Percentiles rank a stretch among this genome's conserved stretches.
Conservation (phyloP, 371 early-diverging fungal species). For the Lichtheimia hyalospora region DNA sequence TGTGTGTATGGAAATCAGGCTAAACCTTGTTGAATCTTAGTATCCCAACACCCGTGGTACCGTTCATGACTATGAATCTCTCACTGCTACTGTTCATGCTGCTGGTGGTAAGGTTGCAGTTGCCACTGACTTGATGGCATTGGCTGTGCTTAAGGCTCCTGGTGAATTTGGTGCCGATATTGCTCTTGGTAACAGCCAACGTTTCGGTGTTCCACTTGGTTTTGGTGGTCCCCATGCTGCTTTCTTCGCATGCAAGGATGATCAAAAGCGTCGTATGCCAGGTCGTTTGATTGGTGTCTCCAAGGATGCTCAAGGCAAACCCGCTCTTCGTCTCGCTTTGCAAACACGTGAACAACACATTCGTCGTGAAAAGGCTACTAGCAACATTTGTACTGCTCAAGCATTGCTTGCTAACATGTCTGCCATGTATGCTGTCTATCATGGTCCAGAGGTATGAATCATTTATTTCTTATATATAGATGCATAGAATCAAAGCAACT, state of each 20-base stretch:
- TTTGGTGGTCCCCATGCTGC: conserved; percentile 99
- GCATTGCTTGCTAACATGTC: conserved; percentile 92
- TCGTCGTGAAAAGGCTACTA: conserved; percentile 96
- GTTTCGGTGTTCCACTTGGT: conserved; percentile 97
- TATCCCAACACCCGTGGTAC: conserved; percentile 92
- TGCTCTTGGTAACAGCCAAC: conserved; percentile 93
- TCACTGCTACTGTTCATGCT: conserved; percentile 77
- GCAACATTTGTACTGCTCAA: conserved; percentile 98
- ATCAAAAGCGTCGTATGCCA: conserved; percentile 93
- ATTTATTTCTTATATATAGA: too few species aligned
- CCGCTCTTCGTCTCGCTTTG: conserved; percentile 92
- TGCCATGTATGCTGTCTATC: conserved; percentile 96
- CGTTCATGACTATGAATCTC: conserved; percentile 76
- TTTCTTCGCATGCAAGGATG: conserved; percentile 93
- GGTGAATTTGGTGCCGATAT: conserved; percentile 96
- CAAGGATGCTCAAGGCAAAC: conserved; percentile 84
- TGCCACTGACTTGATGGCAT: conserved; percentile 93
- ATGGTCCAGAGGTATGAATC: conserved; percentile 78
- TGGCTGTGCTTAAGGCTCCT: conserved; percentile 89
- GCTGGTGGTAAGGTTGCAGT: conserved; percentile 86
- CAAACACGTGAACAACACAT: conserved; percentile 99
- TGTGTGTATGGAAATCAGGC: too few species aligned
- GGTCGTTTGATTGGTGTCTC: conserved; percentile 96
- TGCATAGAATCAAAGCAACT: too few species aligned
- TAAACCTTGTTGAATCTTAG: conserved; percentile 40